phyloP scores from a whole-genome alignment of 192 early-diverging fungal species.

The Gaertneriomyces sp. region DNA sequence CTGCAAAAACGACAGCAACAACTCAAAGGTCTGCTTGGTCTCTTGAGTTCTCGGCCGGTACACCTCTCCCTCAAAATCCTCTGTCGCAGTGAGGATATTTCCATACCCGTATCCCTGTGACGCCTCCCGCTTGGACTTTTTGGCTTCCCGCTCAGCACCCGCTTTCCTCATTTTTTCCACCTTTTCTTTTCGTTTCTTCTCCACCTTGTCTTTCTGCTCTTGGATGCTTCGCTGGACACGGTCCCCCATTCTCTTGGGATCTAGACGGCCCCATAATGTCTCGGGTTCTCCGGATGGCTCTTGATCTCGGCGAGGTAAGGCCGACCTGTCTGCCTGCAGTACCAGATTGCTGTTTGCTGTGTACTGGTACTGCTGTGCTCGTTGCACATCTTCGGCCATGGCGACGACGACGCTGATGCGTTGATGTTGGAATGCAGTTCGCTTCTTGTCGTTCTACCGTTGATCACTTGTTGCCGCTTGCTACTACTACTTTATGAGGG shows the following conservation, averaged over 20 bases:
- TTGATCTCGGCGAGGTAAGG: constrained; percentile 74
- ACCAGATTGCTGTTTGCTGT: constrained; percentile 95
- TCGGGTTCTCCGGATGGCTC: constrained; percentile 96
- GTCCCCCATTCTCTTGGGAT: constrained; percentile 80
- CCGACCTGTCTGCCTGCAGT: constrained; percentile 81
- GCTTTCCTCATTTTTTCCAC: constrained; percentile 49
- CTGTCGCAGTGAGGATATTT: constrained; percentile 79
- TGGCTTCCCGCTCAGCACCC: constrained; percentile 30
- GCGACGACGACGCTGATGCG: neutral
- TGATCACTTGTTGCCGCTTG: too few species aligned
- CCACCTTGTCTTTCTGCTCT: constrained; percentile 60
- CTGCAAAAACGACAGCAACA: constrained; percentile 80
- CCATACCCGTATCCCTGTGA: constrained; percentile 63
- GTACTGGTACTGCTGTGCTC: constrained; percentile 38
- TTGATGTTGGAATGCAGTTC: too few species aligned
- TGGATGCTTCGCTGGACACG: constrained; percentile 66
- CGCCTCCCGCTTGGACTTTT: constrained; percentile 45
- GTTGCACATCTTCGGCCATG: constrained; percentile 36
- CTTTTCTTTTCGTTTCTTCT: constrained; percentile 52
- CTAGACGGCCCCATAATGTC: constrained; percentile 81
- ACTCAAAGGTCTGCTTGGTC: constrained; percentile 82
- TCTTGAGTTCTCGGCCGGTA: constrained; percentile 91
- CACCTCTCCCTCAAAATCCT: constrained; percentile 74
- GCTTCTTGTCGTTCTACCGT: too few species aligned
- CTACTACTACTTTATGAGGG: too few species aligned